phyloP scores from a whole-genome alignment of 306 rosid species.

The Cucurbita moschata region DNA sequence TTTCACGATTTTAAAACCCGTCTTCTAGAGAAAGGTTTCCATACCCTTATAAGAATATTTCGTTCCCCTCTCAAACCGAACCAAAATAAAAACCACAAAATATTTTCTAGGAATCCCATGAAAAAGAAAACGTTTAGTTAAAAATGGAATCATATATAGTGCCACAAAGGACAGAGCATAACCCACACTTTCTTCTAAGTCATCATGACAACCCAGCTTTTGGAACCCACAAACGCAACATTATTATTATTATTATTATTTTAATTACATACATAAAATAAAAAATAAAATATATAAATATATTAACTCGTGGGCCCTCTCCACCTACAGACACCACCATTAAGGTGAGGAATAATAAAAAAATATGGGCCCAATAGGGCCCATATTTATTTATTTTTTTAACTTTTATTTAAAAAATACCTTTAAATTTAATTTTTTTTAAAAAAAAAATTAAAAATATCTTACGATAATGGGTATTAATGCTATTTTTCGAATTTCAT shows the following conservation, averaged over 20 bases:
- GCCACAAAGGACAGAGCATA: slow-evolving; percentile 7
- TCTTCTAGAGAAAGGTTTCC: too few relatives aligned
- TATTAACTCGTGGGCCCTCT: not conserved
- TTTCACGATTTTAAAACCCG: too few relatives aligned
- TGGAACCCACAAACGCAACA: not conserved
- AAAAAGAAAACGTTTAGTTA: not conserved
- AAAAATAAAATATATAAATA: not conserved
- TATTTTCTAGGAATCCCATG: too few relatives aligned
- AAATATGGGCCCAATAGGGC: not conserved
- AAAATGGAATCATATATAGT: slow-evolving; percentile 4
- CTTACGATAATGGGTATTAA: too few relatives aligned
- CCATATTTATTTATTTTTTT: not conserved
- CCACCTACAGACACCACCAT: slow-evolving; percentile 1
- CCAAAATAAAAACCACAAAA: too few relatives aligned
- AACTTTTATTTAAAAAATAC: too few relatives aligned
- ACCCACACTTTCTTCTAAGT: slow-evolving; percentile 1
- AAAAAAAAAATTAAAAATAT: too few relatives aligned
- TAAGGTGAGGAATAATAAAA: not conserved
- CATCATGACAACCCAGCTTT: slow-evolving; percentile 1
- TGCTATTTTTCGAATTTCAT: too few relatives aligned
- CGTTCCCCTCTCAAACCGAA: too few relatives aligned
- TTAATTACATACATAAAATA: not conserved
- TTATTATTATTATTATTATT: not conserved
- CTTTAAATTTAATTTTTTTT: too few relatives aligned
- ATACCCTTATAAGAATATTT: too few relatives aligned